Evolutionary conservation across 1,139 yeast species (phyloP).

Genomic region (Meyerozyma guilliermondii): DNA sequence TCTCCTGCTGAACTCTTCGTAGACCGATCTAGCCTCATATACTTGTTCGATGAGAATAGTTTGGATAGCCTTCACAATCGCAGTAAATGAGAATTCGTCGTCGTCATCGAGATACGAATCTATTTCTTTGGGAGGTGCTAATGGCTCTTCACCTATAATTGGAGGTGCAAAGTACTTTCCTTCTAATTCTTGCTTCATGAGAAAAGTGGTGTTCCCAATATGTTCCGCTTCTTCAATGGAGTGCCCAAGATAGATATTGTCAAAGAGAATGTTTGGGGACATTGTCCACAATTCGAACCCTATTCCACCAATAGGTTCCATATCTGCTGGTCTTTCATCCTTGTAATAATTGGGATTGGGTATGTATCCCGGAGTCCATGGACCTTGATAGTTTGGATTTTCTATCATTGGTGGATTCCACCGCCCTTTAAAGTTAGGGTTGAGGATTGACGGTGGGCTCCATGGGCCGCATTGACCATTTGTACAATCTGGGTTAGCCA

Average conservation of each 20-base stretch:
- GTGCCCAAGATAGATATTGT: conserved; percentile 83
- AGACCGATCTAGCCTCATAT: conserved; percentile 24
- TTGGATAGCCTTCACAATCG: conserved; percentile 18
- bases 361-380: conserved; percentile 66
- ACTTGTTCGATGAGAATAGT: conserved; percentile 18
- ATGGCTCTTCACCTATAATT: conserved; percentile 30
- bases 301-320: conserved; percentile 70
- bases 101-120: conserved; percentile 32
- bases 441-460: conserved; percentile 55
- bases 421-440: conserved; percentile 69
- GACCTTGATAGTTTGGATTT: conserved; percentile 77
- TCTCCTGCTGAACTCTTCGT: conserved; percentile 31
- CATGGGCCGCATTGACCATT: conserved; percentile 59
- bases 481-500: conserved; percentile 67
- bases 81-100: conserved; percentile 13
- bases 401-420: conserved; percentile 66
- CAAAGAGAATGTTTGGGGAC: conserved; percentile 69
- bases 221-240: conserved; percentile 75
- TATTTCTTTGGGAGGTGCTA: conserved; percentile 35
- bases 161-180: conserved; percentile 31
- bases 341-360: conserved; percentile 67
- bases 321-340: conserved; percentile 52
- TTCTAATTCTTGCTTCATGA: conserved; percentile 59
- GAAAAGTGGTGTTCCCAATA: conserved; percentile 73
- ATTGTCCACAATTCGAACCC: conserved; percentile 93